Base-by-base conservation (phyloP, 768 basidiomycete genomes). In the Tremella yokohamensis region DNA sequence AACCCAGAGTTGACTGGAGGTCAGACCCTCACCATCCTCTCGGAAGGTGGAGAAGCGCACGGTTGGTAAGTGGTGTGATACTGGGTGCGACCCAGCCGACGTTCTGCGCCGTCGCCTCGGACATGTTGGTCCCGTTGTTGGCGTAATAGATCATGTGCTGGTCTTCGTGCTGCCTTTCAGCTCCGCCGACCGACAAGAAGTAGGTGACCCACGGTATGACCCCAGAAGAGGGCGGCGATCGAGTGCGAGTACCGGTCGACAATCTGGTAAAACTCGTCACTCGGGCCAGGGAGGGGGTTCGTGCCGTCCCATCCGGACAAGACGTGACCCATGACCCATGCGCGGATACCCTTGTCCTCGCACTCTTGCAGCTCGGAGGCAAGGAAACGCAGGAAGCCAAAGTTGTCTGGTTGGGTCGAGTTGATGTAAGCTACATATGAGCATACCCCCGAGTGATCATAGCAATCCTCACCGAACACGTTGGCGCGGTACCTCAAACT, bases 401-500 rank as follows among this genome's bases (percentile, higher is more conserved):
- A 88, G 40, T 79, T 79, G 73, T 89, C 88, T 11, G 84, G 82
- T 22, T 82, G 72, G 20, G 84, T 84, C 68, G 87, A 80, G 65
- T 89, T 87, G 76, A 89, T 84, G 67, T 85, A 89, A 72, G 85
- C 86, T n/a, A n/a, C n/a, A n/a, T n/a, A n/a, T n/a, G n/a, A n/a
- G n/a, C n/a, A n/a, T n/a, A n/a, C n/a, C n/a, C n/a, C n/a, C n/a
- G n/a, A n/a, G n/a, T n/a, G n/a, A n/a, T n/a, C n/a, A n/a, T n/a
- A n/a, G n/a, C n/a, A n/a, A n/a, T n/a, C n/a, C n/a, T n/a, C n/a
- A n/a, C n/a, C n/a, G 77, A 88, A 87, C 62, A 82, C 84, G 70
- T 89, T 89, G 12, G 84, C 79, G 49, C 84, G 84, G 61, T 63
- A 47, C 45, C 45, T 47, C 12, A 40, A 40, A 11, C 12, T 40